Evolutionary conservation across 2,329 filamentous ascomycete genomes (phyloP).

Genomic region (Clarireedia sp.): DNA sequence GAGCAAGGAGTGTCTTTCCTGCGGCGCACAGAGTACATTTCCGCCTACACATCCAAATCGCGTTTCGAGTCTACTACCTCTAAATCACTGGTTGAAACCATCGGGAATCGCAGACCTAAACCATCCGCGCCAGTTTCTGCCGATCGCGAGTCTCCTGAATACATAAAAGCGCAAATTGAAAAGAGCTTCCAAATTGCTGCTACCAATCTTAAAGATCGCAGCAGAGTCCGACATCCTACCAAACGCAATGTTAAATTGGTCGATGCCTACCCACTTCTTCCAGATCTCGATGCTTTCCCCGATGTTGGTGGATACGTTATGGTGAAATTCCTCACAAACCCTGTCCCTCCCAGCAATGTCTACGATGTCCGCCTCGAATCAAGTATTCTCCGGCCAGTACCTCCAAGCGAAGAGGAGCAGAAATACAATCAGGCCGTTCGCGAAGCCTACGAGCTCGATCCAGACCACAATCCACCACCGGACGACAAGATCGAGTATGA

Average conservation of each 20-base stretch:
- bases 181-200: constrained; percentile 50
- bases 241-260: constrained; percentile 49
- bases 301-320: constrained; percentile 63
- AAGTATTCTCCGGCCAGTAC: constrained; percentile 53
- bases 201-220: constrained; percentile 45
- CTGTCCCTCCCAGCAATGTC: constrained; percentile 42
- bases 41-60: constrained; percentile 39
- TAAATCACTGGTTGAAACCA: constrained; percentile 39
- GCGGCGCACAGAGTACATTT: constrained; percentile 92
- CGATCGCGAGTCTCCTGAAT: constrained; percentile 54
- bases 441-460: constrained; percentile 49
- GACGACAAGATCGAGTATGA: constrained; percentile 57
- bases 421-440: constrained; percentile 39
- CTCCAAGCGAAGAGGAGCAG: constrained; percentile 47
- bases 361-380: constrained; percentile 56
- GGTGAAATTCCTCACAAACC: constrained; percentile 61
- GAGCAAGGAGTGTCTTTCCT: constrained; percentile 85
- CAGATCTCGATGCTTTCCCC: constrained; percentile 61
- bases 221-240: constrained; percentile 48
- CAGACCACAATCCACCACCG: constrained; percentile 46
- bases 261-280: constrained; percentile 53
- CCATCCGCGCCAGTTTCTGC: constrained; percentile 35
- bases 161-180: constrained; percentile 61
- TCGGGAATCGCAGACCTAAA: constrained; percentile 32
- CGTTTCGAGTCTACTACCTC: constrained; percentile 45